Evolutionary conservation across 1,284 basidiomycete genomes (phyloP).

Genomic region (Pseudozyma tsukubaensis): DNA sequence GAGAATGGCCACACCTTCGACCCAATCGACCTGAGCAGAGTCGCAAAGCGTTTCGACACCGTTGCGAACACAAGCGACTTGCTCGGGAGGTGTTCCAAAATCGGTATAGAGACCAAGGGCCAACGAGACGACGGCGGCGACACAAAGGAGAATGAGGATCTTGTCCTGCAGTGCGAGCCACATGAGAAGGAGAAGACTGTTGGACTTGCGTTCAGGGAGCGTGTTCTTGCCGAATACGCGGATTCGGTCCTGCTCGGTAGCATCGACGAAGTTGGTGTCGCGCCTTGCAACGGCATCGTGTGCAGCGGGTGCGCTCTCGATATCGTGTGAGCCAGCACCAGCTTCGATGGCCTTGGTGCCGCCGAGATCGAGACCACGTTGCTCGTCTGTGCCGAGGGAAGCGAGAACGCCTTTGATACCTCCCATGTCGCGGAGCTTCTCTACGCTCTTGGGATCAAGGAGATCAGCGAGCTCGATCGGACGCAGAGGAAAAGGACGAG

Average conservation of each 20-base stretch:
- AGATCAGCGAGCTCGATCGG: constrained; percentile 84
- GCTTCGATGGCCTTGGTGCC: constrained; percentile 41
- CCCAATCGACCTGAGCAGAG: constrained; percentile 80
- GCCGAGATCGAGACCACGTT: constrained; percentile 62
- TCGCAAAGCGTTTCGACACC: constrained; percentile 52
- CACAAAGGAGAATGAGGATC: constrained; percentile 86
- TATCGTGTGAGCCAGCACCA: constrained; percentile 23
- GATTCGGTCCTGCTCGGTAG: constrained; percentile 51
- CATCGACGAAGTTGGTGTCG: constrained; percentile 43
- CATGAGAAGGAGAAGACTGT: constrained; percentile 86
- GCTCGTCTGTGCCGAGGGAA: constrained; percentile 79
- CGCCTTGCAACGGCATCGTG: constrained; percentile 10
- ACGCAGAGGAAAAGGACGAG: constrained; percentile 69
- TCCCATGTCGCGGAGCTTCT: constrained; percentile 78
- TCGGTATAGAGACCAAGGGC: constrained; percentile 94
- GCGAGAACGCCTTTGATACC: constrained; percentile 78
- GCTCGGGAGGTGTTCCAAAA: constrained; percentile 75
- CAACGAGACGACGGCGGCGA: constrained; percentile 91
- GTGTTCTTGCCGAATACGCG: constrained; percentile 83
- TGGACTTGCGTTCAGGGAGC: constrained; percentile 81
- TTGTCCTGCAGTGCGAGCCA: constrained; percentile 95
- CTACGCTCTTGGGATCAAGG: constrained; percentile 85
- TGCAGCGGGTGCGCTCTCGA: constrained; percentile 21
- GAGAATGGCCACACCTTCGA: constrained; percentile 97
- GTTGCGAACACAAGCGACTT: constrained; percentile 71